Evolutionary conservation across 2,329 filamentous ascomycete species (phyloP), one percentile per base, ranked within the genome.

Genomic region (Aspergillus viridinutans): DNA sequence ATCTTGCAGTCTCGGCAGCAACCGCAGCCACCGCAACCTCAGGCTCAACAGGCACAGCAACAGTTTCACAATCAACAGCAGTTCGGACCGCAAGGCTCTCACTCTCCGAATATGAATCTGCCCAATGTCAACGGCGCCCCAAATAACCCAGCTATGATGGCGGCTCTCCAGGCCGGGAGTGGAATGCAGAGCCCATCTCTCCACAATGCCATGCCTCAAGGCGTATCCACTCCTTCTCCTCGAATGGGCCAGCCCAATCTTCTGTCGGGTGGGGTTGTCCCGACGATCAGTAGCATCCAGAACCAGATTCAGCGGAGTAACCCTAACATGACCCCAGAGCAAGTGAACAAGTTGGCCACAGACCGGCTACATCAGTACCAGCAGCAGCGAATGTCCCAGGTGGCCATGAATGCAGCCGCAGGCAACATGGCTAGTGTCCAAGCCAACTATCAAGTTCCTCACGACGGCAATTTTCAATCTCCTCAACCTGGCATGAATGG

Each of bases 1-100:
- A 85, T 90, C 45, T 81, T 88, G 10, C 85, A 89, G 57, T 74
- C 74, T 51, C 72, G 75, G 28, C 75, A 77, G 54, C 74, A 72
- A 65, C 71, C 66, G 49, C 63, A 65, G 49, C 43, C 43, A 23
- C 10, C 21, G 23, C 63, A 67, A 52, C 67, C 68, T 38, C 66
- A 69, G 40, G 66, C 67, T 40, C 69, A 69, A 21, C 68, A 69
- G 42, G 63, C 66, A 17, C 70, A 69, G 64, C 72, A 70, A 55
- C 70, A 70, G 60, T 75, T 73, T 57, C 76, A 73, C 28, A 69
- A 65, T 50, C 75, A 74, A 57, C 71, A 74, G 54, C 73, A 75
- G 54, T 74, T 76, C 58, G 67, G 69, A 17, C 69, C 73, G 38
- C 75, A 75, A 59, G 74, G 73, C 32, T 68, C 72, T 43, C 74